Percentiles rank a stretch among this genome's conserved stretches.
These are phyloP conservation scores for Rhododendron ovatum DNA, from an alignment of 148 eudicot species.

Conservation along the genomic window DNA sequence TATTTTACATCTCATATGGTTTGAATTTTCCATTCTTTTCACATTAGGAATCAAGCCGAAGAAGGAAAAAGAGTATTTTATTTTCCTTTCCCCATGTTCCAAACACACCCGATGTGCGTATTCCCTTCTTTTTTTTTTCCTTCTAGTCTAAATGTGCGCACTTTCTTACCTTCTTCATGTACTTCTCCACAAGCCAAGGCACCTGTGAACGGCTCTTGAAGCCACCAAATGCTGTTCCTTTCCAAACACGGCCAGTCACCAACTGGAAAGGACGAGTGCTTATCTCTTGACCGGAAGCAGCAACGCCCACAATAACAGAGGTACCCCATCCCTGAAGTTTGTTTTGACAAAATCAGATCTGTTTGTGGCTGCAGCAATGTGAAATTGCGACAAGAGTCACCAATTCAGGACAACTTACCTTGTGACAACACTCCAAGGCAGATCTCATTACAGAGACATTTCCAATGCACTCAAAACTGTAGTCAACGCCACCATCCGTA, in stretches of 20 bases:
- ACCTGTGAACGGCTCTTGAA: conserved; percentile 99
- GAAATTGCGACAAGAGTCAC: not conserved
- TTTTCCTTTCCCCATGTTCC: not conserved
- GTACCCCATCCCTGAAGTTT: conserved; percentile 91
- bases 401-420: conserved; percentile 37
- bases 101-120: not conserved
- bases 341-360: not conserved
- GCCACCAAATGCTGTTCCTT: conserved; percentile 98
- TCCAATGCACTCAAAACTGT: conserved; percentile 98
- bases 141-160: too few species aligned
- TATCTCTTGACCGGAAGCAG: conserved; percentile 97
- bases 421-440: conserved; percentile 98
- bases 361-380: not conserved
- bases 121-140: too few species aligned
- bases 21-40: not conserved
- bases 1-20: not conserved
- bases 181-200: conserved; percentile 98
- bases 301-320: conserved; percentile 97
- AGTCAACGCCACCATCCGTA: conserved; percentile 99
- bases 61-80: not conserved
- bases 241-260: conserved; percentile 99
- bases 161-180: conserved; percentile 73
- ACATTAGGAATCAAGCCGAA: not conserved
- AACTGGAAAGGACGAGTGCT: conserved; percentile 95
- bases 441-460: conserved; percentile 91